Percentiles rank a stretch among this genome's conserved stretches.
Conservation (phyloP, 805 yeast genomes). For the Wickerhamiella sergipiensis region DNA sequence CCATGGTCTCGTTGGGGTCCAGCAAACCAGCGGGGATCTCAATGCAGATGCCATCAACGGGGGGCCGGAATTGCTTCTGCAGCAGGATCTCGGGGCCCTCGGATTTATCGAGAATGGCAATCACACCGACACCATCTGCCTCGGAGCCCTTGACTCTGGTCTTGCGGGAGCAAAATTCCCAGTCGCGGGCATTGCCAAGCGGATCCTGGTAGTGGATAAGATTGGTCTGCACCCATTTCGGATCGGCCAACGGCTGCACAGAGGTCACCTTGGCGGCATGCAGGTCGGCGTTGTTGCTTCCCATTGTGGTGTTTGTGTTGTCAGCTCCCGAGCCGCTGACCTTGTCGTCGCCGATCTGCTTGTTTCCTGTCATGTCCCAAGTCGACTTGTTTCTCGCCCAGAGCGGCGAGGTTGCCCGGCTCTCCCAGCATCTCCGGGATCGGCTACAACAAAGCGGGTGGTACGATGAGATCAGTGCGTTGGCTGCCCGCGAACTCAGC, state of each 20-base stretch:
- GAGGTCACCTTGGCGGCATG: constrained; percentile 21
- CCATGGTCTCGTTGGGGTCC: constrained; percentile 69
- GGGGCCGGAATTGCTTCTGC: constrained; percentile 89
- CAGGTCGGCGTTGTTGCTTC: constrained; percentile 8
- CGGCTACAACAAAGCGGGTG: constrained; percentile 70
- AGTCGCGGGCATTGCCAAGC: constrained; percentile 37
- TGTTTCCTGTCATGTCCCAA: background rate
- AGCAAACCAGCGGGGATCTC: constrained; percentile 94
- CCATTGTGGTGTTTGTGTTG: background rate
- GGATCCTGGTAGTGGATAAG: constrained; percentile 31
- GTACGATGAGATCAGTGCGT: constrained; percentile 57
- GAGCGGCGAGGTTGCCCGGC: constrained; percentile 25
- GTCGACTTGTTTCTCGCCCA: constrained; percentile 12
- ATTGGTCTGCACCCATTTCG: constrained; percentile 45
- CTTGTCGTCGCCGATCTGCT: background rate
- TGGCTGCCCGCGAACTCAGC: constrained; percentile 37
- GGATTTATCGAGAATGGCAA: constrained; percentile 50
- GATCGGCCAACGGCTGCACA: constrained; percentile 28
- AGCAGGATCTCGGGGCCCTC: constrained; percentile 44
- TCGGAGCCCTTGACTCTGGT: constrained; percentile 52
- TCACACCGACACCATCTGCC: constrained; percentile 83
- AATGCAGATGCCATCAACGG: constrained; percentile 73
- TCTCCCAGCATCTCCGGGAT: constrained; percentile 47
- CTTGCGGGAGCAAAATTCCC: constrained; percentile 83
- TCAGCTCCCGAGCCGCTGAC: background rate